Conservation (phyloP, 805 yeast genomes). For the Torulaspora gathmanii region DNA sequence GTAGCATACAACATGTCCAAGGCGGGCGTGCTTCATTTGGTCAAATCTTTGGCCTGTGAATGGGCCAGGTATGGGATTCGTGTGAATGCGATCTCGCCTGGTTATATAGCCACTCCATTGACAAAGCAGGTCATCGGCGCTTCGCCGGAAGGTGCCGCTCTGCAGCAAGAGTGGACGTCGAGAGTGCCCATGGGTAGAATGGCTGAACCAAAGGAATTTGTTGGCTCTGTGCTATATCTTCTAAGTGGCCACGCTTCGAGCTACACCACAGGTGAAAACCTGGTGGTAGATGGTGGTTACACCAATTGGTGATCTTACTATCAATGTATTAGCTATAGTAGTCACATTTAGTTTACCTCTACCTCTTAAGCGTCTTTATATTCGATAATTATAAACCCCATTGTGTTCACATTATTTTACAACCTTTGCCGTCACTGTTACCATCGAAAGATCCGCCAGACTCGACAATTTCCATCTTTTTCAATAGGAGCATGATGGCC, state of each 20-base stretch:
- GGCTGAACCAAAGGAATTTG: slow-evolving; percentile 82
- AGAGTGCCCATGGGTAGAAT: slow-evolving; percentile 73
- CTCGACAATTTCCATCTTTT: slow-evolving; percentile 20
- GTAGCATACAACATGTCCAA: slow-evolving; percentile 79
- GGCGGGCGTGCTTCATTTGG: slow-evolving; percentile 82
- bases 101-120: slow-evolving; percentile 74
- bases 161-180: slow-evolving; percentile 68
- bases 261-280: slow-evolving; percentile 79
- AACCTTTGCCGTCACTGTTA: slow-evolving; percentile 14
- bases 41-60: slow-evolving; percentile 69
- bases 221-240: slow-evolving; percentile 70
- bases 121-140: slow-evolving; percentile 65
- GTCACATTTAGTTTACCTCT: neutral
- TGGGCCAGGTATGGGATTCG: slow-evolving; percentile 76
- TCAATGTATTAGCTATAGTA: too few species aligned
- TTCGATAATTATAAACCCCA: neutral
- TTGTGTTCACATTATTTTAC: slow-evolving; percentile 16
- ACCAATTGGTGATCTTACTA: slow-evolving; percentile 56
- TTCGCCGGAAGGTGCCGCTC: slow-evolving; percentile 40
- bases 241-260: slow-evolving; percentile 65
- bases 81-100: slow-evolving; percentile 75
- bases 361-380: neutral
- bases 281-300: slow-evolving; percentile 84
- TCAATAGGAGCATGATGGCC: slow-evolving; percentile 20
- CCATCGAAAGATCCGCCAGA: slow-evolving; percentile 10